These are phyloP conservation scores for Neonectria neomacrospora DNA, from an alignment of 2,329 filamentous ascomycete genomes.

Conservation along the genomic window DNA sequence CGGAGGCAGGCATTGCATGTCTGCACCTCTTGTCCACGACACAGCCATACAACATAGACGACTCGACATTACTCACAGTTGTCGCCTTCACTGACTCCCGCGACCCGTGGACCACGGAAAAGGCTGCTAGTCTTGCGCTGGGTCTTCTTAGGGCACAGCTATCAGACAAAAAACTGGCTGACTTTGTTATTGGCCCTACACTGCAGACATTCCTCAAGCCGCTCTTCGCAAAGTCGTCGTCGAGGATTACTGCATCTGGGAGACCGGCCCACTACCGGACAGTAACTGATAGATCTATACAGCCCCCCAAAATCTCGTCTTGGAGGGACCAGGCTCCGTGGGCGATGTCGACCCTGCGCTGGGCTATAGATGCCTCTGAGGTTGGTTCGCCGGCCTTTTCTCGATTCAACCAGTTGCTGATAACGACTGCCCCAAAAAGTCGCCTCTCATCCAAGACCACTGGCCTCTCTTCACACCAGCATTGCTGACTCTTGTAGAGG, in stretches of 20 bases:
- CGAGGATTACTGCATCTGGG: conserved; percentile 49
- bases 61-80: conserved; percentile 45
- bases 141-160: conserved; percentile 48
- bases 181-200: conserved; percentile 65
- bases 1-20: conserved; percentile 45
- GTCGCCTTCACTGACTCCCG: conserved; percentile 47
- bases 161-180: conserved; percentile 17
- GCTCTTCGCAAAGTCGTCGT: conserved; percentile 69
- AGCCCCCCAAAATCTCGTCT: conserved; percentile 16
- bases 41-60: conserved; percentile 20
- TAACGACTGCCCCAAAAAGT: conserved; percentile 48
- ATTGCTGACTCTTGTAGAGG: conserved; percentile 75
- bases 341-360: conserved; percentile 51
- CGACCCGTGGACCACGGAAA: conserved; percentile 54
- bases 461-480: conserved; percentile 79
- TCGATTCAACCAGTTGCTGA: conserved; percentile 11
- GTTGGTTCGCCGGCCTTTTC: conserved; percentile 49
- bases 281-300: conserved; percentile 10
- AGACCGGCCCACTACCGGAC: conserved; percentile 44
- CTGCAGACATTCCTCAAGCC: conserved; percentile 73
- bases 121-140: conserved; percentile 46
- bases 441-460: conserved; percentile 59
- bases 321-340: conserved; percentile 43
- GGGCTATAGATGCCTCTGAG: conserved; percentile 65
- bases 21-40: conserved; percentile 41